phyloP scores from a whole-genome alignment of 1,284 basidiomycete genomes.

The Fomitopsis betulina region DNA sequence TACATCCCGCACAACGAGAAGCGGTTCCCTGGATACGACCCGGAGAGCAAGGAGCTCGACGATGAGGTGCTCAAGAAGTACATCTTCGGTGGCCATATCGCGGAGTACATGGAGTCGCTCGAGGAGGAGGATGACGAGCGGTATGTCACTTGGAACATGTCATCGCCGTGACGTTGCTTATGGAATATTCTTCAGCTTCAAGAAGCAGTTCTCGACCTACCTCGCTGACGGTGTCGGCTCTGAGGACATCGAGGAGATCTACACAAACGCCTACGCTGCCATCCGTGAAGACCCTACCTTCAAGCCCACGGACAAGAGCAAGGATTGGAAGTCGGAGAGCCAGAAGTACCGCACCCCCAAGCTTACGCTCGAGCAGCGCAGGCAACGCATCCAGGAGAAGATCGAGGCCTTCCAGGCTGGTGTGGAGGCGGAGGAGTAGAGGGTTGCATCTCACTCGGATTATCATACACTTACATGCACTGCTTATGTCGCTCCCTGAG shows the following conservation, averaged over 20 bases:
- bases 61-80: conserved; percentile 96
- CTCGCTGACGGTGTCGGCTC: conserved; percentile 95
- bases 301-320: conserved; percentile 88
- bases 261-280: conserved; percentile 84
- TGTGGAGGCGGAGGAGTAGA: conserved; percentile 48
- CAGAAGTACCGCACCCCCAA: conserved; percentile 70
- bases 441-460: conserved; percentile 1
- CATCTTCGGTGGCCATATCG: conserved; percentile 97
- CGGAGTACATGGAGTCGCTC: conserved; percentile 99
- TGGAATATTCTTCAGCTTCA: conserved; percentile 60
- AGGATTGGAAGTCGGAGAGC: conserved; percentile 90
- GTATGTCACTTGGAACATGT: conserved; percentile 30
- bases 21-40: conserved; percentile 98
- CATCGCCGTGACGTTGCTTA: background rate
- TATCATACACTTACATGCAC: conserved; percentile 9
- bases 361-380: conserved; percentile 79
- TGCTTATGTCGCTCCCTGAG: background rate
- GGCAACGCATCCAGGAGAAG: conserved; percentile 74
- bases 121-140: conserved; percentile 99
- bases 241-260: conserved; percentile 98
- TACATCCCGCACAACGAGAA: conserved; percentile 98
- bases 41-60: conserved; percentile 92
- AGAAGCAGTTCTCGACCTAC: conserved; percentile 97
- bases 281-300: conserved; percentile 95
- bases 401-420: conserved; percentile 79